These are phyloP conservation scores for Fragilariopsis cylindrus DNA, from an alignment of 108 stramenopile species.

Conservation along the genomic window DNA sequence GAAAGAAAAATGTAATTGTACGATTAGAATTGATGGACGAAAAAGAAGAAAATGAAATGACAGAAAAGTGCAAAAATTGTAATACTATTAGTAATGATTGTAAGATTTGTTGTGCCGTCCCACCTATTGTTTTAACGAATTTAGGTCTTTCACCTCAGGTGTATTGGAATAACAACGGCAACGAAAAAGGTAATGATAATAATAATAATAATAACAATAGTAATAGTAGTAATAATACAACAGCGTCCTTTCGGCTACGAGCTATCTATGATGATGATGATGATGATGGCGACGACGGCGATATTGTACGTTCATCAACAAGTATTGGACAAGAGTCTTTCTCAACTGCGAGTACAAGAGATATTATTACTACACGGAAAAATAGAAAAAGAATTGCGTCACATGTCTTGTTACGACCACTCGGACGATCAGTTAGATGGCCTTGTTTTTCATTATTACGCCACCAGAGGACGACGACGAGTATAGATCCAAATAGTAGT, in stretches of 20 bases:
- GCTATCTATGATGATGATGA: background rate
- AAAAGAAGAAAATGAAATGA: background rate
- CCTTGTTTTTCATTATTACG: background rate
- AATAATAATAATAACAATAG: background rate
- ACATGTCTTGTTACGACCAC: slow-evolving; percentile 21
- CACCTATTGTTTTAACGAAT: slow-evolving; percentile 24
- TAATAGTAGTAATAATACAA: background rate
- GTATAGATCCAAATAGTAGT: background rate
- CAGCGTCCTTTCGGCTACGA: background rate
- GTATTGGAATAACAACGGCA: background rate
- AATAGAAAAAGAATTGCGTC: background rate
- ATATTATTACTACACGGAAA: background rate
- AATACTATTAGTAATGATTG: background rate
- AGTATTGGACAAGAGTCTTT: too few relatives aligned
- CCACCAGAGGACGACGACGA: slow-evolving; percentile 6
- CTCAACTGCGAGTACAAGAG: too few relatives aligned
- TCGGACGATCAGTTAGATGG: slow-evolving; percentile 17
- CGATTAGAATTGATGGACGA: slow-evolving; percentile 2
- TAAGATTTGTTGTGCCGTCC: background rate
- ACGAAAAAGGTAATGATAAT: background rate
- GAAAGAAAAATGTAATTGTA: background rate
- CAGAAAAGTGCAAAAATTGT: background rate
- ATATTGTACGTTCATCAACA: background rate
- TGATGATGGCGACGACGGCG: background rate
- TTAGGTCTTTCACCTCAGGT: slow-evolving; percentile 9